Evolutionary conservation across 1,284 basidiomycete genomes (phyloP).

Genomic region (Agroathelia rolfsii): DNA sequence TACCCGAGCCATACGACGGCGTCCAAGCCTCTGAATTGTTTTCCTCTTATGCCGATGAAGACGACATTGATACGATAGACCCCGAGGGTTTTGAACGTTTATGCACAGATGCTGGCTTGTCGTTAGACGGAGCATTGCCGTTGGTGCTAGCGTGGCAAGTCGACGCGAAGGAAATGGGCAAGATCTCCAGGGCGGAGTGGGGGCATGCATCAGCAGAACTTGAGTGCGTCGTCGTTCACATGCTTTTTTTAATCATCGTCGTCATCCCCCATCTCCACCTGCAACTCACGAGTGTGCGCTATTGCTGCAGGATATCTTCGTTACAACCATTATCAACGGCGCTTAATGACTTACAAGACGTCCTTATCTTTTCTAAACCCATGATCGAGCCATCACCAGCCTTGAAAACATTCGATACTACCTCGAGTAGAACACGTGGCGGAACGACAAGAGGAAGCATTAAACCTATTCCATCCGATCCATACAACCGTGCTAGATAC

Average conservation of each 20-base stretch:
- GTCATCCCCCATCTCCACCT: background rate
- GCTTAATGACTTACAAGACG: constrained; percentile 49
- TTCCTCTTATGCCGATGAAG: constrained; percentile 48
- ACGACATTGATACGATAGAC: constrained; percentile 44
- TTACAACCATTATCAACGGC: constrained; percentile 36
- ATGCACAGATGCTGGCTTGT: constrained; percentile 52
- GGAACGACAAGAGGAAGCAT: too few relatives aligned
- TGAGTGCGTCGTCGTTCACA: constrained; percentile 39
- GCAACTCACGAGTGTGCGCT: constrained; percentile 1
- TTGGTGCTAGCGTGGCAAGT: constrained; percentile 67
- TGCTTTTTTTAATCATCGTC: background rate
- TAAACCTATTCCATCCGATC: constrained; percentile 21
- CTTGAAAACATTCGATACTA: constrained; percentile 17
- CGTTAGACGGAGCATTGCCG: constrained; percentile 60
- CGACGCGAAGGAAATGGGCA: constrained; percentile 57
- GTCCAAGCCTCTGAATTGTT: constrained; percentile 48
- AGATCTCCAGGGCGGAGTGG: constrained; percentile 59
- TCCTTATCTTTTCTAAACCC: constrained; percentile 44
- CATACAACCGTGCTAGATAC: constrained; percentile 49
- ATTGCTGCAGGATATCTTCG: constrained; percentile 43
- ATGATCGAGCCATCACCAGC: constrained; percentile 15
- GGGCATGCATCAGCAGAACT: constrained; percentile 42
- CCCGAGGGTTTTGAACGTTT: constrained; percentile 59
- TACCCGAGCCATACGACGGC: constrained; percentile 37
- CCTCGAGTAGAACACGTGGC: constrained; percentile 27